These are phyloP conservation scores for Phialophora chinensis DNA, from an alignment of 2,329 filamentous ascomycete genomes.

Conservation along the genomic window DNA sequence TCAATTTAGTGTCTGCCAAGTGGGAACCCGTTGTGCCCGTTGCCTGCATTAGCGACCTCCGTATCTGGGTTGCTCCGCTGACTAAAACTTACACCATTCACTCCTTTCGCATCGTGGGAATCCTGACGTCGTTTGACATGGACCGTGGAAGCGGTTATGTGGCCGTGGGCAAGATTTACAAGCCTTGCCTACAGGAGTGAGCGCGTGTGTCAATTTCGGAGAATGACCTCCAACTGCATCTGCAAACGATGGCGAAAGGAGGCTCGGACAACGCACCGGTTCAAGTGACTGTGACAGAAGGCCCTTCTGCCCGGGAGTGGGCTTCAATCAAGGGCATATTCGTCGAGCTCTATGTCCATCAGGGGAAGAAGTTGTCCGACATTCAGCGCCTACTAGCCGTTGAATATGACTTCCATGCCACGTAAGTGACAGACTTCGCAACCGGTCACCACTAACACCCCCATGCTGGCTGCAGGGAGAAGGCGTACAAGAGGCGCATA, in stretches of 20 bases:
- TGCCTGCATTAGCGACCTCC: constrained; percentile 2
- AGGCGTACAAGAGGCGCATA: constrained; percentile 25
- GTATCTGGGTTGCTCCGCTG: neutral
- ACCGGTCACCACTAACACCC: neutral
- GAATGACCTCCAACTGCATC: neutral
- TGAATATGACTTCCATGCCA: constrained; percentile 22
- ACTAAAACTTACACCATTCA: neutral
- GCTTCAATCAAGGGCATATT: constrained; percentile 22
- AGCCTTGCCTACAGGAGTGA: neutral
- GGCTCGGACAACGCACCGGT: neutral
- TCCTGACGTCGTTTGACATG: neutral
- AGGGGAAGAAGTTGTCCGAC: constrained; percentile 19
- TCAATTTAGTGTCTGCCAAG: neutral
- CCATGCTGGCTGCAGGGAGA: constrained; percentile 8
- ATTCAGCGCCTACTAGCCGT: constrained; percentile 12
- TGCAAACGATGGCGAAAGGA: neutral
- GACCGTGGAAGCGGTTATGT: neutral
- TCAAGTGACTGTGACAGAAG: constrained; percentile 17
- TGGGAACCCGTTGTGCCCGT: neutral
- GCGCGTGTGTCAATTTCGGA: neutral
- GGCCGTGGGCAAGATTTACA: neutral
- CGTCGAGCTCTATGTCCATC: constrained; percentile 22
- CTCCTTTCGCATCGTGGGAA: neutral
- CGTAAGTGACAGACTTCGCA: constrained; percentile 9
- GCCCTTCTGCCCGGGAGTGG: constrained; percentile 17